Base-by-base conservation (phyloP, 495 filamentous ascomycete species). In the Tuber calosporum region DNA sequence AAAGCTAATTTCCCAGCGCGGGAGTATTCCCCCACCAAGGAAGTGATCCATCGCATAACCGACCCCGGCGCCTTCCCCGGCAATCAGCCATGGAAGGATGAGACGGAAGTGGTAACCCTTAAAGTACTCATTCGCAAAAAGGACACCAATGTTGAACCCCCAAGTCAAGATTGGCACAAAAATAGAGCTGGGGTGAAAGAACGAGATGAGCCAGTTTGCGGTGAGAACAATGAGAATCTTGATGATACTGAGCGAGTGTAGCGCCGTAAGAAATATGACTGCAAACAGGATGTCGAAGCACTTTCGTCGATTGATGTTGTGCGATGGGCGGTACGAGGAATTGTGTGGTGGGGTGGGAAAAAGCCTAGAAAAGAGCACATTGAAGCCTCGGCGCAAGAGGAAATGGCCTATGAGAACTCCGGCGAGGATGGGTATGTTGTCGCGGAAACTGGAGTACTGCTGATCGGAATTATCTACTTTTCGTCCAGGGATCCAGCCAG, bases 401-500 rank as follows among this genome's bases (percentile, higher is more conserved):
- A 92, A 94, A 81, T 96, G 96, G 30, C 91, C 80, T 37, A 89
- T 74, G 6, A 97, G 84, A 6, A 97, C 86, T 5, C 87, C 70
- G 2, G 87, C 84, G 76, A 98, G 88, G 80, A 91, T 91, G 15
- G 92, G 93, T 42, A 98, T 86, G 82, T 98, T 98, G 69, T 88
- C 84, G 69, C 96, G 90, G 80, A 98, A 96, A 69, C 87, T 88
- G n/a, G 86, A 84, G 83, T 97, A 98, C 82, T 99, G 95, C 15
- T 86, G 81, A 84, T 99, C 95, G 11, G 93, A 95, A 73, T 94
- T 89, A 83, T 99, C 96, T 58, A 97, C 92, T 85, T 91, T 93
- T 68, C 94, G 92, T 22, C 95, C 95, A n/a, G 90, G 90, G 72
- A 99, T 92, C 95, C 95, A 99, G 72, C 95, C 96, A 15, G 88